Evolutionary conservation across 73 alveolate species (phyloP), one percentile per base, ranked within the genome.

Genomic region (Paramecium caudatum): DNA sequence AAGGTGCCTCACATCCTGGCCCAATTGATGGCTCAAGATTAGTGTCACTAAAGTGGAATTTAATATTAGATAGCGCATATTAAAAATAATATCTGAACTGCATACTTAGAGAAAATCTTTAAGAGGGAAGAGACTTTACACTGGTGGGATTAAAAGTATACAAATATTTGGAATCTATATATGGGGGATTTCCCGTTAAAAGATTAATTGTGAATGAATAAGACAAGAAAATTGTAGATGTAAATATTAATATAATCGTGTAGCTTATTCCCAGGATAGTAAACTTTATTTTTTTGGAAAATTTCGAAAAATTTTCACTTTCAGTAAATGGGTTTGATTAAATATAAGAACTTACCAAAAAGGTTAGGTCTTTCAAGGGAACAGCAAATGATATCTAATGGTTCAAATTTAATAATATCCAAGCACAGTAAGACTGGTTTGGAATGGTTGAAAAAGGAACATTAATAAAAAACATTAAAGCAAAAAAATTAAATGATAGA

Each of bases 121-220:
- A 50, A 55, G 92, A 83, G 34, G 82, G 82, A 23, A 47, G 16
- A 4, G 86, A 83, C 21, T 83, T 83, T 83, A 46, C 21, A 1
- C 36, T 37, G 25, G 92, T 83, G 16, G 37, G 85, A 1, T 37
- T 19, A 34, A 15, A 83, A 48, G 69, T 83, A 17, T 65, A 25
- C 25, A 49, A 61, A 47, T 83, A 23, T 50, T 83, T 83, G 17
- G 55, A 83, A 27, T 30, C 49, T 5, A 50, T 47, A 10, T 83
- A 83, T 83, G 92, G 92, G 3, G 92, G 85, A 49, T 61, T 55
- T 27, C 41, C 17, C 19, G 84, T 83, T 15, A 48, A 83, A 61
- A 83, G 92, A 61, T 12, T 33, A 10, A 83, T 70, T 34, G 69
- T 83, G 2, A 55, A 55, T 5, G 68, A 46, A 1, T 46, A 55